Evolutionary conservation across 176 grass and related monocot genomes (phyloP).

Genomic region (Phragmites australis): DNA sequence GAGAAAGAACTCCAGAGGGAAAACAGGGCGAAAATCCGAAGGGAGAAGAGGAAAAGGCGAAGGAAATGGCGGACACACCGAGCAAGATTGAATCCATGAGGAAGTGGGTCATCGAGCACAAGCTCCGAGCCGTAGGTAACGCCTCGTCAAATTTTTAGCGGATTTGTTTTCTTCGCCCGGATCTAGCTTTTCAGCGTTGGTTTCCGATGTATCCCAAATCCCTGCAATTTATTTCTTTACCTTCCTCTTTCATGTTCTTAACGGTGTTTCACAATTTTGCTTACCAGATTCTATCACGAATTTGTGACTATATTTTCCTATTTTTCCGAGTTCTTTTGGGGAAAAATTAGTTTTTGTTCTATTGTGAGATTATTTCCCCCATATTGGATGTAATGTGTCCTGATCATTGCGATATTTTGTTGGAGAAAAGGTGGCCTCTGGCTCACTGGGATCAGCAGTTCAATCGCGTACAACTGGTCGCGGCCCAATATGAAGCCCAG

Average conservation of each 20-base stretch:
- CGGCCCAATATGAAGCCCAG: slow-evolving; percentile 91
- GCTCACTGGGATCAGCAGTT: slow-evolving; percentile 82
- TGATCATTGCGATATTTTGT: slow-evolving; percentile 33
- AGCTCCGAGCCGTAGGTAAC: slow-evolving; percentile 95
- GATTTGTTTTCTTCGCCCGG: background rate
- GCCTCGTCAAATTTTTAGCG: background rate
- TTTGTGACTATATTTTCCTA: background rate
- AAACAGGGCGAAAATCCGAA: background rate
- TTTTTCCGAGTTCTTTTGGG: background rate
- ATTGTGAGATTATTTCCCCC: background rate
- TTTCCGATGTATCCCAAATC: background rate
- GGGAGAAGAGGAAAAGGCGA: slow-evolving; percentile 10
- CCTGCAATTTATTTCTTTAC: background rate
- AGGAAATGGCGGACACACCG: slow-evolving; percentile 71
- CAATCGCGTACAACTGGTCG: slow-evolving; percentile 98
- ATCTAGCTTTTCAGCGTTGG: slow-evolving; percentile 4
- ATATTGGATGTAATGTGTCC: slow-evolving; percentile 1
- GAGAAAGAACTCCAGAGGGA: slow-evolving; percentile 13
- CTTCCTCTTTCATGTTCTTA: background rate
- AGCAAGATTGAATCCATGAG: slow-evolving; percentile 69
- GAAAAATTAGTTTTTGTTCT: background rate
- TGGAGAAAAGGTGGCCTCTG: slow-evolving; percentile 69
- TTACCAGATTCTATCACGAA: background rate
- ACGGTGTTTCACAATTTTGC: background rate
- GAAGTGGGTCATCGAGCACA: slow-evolving; percentile 91